phyloP scores from a whole-genome alignment of 2,329 filamentous ascomycete species.

The Cladophialophora carrionii region DNA sequence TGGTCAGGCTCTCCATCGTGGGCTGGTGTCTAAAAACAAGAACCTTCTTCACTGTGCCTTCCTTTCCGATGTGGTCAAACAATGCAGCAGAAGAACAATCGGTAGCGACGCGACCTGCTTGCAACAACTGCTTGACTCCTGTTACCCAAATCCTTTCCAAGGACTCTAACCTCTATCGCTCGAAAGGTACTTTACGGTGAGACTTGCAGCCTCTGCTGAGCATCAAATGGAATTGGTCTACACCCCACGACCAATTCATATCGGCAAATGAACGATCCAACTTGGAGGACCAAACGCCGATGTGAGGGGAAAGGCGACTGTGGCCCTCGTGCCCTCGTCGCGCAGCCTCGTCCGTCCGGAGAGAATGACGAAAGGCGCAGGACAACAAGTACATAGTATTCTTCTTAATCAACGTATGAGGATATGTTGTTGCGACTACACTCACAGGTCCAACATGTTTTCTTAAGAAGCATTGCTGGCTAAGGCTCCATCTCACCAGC shows the following conservation, averaged over 20 bases:
- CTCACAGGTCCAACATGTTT: not conserved
- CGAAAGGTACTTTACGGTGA: conserved; percentile 16
- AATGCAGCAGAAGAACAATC: conserved; percentile 1
- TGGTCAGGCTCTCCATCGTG: conserved; percentile 25
- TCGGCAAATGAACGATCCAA: conserved; percentile 14
- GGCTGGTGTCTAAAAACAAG: not conserved
- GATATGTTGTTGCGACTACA: not conserved
- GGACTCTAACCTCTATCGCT: not conserved
- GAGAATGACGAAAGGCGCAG: conserved; percentile 6
- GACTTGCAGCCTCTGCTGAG: not conserved
- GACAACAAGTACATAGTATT: not conserved
- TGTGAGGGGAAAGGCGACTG: conserved; percentile 16
- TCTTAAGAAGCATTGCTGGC: not conserved
- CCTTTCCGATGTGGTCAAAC: not conserved
- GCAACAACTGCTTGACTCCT: not conserved
- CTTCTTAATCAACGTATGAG: not conserved
- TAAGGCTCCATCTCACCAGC: not conserved
- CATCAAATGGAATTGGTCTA: not conserved
- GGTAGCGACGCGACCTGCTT: not conserved
- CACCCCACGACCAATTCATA: not conserved
- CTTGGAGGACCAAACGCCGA: conserved; percentile 4
- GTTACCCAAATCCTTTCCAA: not conserved
- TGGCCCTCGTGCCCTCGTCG: not conserved
- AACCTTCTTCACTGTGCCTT: not conserved
- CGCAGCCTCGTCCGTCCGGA: conserved; percentile 15